Evolutionary conservation across 495 filamentous ascomycete species (phyloP), one percentile per base, ranked within the genome.

Genomic region (Penicillium steckii): DNA sequence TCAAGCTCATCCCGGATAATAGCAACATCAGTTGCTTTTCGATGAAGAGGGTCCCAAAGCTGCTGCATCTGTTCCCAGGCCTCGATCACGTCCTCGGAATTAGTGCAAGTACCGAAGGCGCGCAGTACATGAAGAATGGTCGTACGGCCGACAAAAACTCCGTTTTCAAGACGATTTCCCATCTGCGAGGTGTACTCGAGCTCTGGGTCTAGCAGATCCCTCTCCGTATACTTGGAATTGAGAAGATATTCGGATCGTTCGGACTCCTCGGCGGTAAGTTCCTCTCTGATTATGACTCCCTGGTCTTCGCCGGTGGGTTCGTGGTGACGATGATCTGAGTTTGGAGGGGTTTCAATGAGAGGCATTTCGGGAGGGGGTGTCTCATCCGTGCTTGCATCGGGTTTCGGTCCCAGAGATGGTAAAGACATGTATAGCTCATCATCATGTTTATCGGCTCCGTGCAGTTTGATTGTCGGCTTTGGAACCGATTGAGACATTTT

Each of bases 31-130:
- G 48, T 37, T 21, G 62, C 62, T 41, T 61, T 70, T 53, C 73
- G 73, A 42, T 68, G 69, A 21, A 61, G 25, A 15, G 68, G 67
- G 41, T 72, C 65, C 74, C 74, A 77, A 13, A 76, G 63, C 10
- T 59, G 55, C 44, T 77, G 72, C 24, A 77, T 66, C 33, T 72
- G 67, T 30, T 70, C 40, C 71, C 70, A 77, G 30, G 62, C 70
- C 32, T 75, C 68, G 52, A 74, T 60, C 22, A 76, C 54, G 48
- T 73, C 69, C 17, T 66, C 46, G 8, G 66, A 63, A 2, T 65
- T 65, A 46, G 61, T 71, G 47, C 72, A 74, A 26, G 65, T 49
- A 29, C 74, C 73, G 51, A 77, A 77, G 2, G 72, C 74, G 32
- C 68, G 69, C 13, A 77, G 56, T 24, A 77, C 72, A 23, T 57